Evolutionary conservation across 805 yeast genomes (phyloP), one percentile per base, ranked within the genome.

Genomic region (Schwanniomyces pseudopolymorphus): DNA sequence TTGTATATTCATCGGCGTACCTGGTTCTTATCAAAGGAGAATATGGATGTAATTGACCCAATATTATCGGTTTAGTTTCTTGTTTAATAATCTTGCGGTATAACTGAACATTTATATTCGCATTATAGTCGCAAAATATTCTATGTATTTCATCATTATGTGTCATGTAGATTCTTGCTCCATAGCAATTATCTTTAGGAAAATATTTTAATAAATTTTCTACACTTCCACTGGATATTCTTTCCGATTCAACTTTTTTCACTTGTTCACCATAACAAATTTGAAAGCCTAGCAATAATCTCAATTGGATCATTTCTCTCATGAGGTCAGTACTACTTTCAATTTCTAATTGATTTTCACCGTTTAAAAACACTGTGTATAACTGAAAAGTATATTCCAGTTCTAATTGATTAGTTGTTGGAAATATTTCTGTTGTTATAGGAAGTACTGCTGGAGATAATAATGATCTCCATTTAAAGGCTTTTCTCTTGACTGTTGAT

Each of bases 401-500:
- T 40, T 84, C 81, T 60, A 91, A 83, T 47, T 88, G 90, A 4
- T 74, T 71, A 10, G 74, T 67, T 0, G 84, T 64, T 0, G 98
- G 97, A 56, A 91, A 91, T 8, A 85, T 75, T 1, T 86, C 80
- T 0, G 95, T 83, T 2, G 89, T 83, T 0, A 88, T 70, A 0
- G 99, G 99, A 21, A 94, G 70, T 5, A 96, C 85, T 0, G 98
- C 97, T 0, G 99, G 99, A 0, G 97, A 82, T 11, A 90, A 85
- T 44, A 95, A 74, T 0, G 98, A 91, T 44, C 89, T 80, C 99
- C 99, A 94, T 59, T 91, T 91, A 42, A 91, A 84, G 13, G 84
- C 71, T 55, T 80, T 79, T 44, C 87, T 72, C 44, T 78, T 81
- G 13, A 84, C 81, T 37, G 80, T 78, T 11, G 78, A 77, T 0